A percentile compares a stretch with the other conserved stretches of the same genome.
Conservation (phyloP, 2,329 filamentous ascomycete species). For the Sporothrix pseudoabietina region DNA sequence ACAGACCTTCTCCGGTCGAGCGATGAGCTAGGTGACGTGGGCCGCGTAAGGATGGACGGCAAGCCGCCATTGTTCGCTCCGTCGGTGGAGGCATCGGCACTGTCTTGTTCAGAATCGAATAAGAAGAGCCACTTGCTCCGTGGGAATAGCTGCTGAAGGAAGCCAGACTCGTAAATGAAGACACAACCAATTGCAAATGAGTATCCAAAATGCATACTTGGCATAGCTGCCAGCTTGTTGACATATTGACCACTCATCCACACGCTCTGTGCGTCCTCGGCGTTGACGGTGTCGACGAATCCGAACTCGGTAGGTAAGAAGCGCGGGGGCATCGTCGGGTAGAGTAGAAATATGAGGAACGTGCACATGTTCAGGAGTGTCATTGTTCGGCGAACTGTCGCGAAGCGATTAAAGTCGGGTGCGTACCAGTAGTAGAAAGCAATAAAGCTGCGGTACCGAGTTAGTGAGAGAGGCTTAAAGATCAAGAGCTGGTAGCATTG, state of each 20-base stretch:
- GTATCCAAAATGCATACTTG: slow-evolving; percentile 60
- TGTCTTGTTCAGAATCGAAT: slow-evolving; percentile 30
- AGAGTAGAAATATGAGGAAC: slow-evolving; percentile 63
- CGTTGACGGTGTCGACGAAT: slow-evolving; percentile 56
- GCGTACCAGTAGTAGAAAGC: slow-evolving; percentile 66
- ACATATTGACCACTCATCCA: slow-evolving; percentile 60
- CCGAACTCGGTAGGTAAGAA: slow-evolving; percentile 54
- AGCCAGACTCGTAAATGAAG: slow-evolving; percentile 55
- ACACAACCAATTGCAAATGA: slow-evolving; percentile 58
- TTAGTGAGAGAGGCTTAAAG: not conserved
- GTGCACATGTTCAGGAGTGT: slow-evolving; percentile 63
- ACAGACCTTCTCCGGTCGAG: not conserved
- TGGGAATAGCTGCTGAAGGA: slow-evolving; percentile 44
- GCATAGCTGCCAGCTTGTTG: slow-evolving; percentile 61
- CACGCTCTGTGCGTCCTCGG: slow-evolving; percentile 54
- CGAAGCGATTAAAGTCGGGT: slow-evolving; percentile 44
- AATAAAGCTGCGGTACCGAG: slow-evolving; percentile 53
- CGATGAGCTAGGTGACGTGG: too few species aligned
- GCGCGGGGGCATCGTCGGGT: slow-evolving; percentile 65
- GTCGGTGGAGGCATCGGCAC: slow-evolving; percentile 9
- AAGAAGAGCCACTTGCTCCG: not conserved
- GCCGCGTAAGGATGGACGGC: not conserved
- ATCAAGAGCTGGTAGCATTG: too few species aligned
- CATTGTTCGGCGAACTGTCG: slow-evolving; percentile 46
- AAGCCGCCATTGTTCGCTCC: not conserved